Conservation (phyloP, 768 basidiomycete species). For the Lenzites betulinus region DNA sequence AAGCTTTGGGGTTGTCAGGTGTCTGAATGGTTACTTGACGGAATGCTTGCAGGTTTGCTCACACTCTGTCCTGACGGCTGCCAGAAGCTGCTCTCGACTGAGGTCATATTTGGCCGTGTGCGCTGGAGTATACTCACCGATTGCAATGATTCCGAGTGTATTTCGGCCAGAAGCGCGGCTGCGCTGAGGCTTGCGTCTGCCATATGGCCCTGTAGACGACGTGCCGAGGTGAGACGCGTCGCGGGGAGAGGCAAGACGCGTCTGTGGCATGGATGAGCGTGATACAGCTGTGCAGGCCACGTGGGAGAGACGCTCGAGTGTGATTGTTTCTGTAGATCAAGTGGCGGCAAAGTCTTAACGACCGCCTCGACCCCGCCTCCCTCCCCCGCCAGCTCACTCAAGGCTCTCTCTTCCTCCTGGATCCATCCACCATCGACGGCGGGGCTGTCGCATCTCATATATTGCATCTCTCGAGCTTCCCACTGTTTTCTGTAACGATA, state of each 20-base stretch:
- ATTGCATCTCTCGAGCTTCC: slow-evolving; percentile 10
- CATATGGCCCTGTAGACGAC: not conserved
- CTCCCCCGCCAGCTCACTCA: slow-evolving; percentile 21
- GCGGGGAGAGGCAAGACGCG: not conserved
- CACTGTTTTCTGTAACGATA: slow-evolving; percentile 17
- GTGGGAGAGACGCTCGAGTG: slow-evolving; percentile 18
- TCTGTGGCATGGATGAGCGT: slow-evolving; percentile 7
- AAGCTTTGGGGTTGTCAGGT: slow-evolving; percentile 26
- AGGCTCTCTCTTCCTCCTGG: not conserved
- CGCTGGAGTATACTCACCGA: slow-evolving; percentile 3
- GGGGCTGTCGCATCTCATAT: slow-evolving; percentile 13
- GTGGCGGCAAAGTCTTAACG: slow-evolving; percentile 19
- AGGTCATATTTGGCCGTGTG: not conserved
- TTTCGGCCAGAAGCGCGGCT: slow-evolving; percentile 14
- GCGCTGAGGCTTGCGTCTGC: slow-evolving; percentile 12
- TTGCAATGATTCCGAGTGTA: slow-evolving; percentile 20
- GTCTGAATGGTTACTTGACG: not conserved
- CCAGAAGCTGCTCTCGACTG: slow-evolving; percentile 40
- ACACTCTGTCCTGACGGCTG: slow-evolving; percentile 44
- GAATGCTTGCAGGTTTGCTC: slow-evolving; percentile 9
- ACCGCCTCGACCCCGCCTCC: slow-evolving; percentile 10
- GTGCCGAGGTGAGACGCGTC: not conserved
- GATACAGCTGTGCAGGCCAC: slow-evolving; percentile 10
- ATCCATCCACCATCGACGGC: not conserved
- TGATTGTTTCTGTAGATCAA: slow-evolving; percentile 23